Evolutionary conservation across 306 rosid genomes (phyloP).

Genomic region (Glycine tomentella): DNA sequence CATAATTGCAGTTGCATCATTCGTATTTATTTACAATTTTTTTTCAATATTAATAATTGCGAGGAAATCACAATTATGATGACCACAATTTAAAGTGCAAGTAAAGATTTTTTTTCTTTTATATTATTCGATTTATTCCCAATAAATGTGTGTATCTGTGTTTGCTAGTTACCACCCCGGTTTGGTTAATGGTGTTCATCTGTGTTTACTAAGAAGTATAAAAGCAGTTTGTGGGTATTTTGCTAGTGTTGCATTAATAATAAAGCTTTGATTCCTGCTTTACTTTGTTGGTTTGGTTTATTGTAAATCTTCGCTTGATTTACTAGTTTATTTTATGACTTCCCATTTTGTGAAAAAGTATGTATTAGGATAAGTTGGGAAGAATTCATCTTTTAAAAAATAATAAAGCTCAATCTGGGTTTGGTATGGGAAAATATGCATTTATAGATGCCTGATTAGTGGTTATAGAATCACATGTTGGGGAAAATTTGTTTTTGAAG

Average conservation of each 20-base stretch:
- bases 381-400: neutral
- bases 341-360: neutral
- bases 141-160: no score
- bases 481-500: neutral
- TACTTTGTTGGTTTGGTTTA: neutral
- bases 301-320: neutral
- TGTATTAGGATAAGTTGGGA: neutral
- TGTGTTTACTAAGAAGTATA: neutral
- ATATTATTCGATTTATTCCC: no score
- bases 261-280: neutral
- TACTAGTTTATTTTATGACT: neutral
- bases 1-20: no score
- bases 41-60: no score
- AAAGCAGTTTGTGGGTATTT: conserved; percentile 4
- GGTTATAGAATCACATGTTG: neutral
- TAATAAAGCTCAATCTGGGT: neutral
- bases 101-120: no score
- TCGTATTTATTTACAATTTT: no score
- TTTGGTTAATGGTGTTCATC: neutral
- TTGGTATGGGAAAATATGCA: neutral
- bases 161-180: no score
- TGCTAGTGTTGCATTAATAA: neutral
- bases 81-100: no score
- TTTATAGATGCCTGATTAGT: no score
- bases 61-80: no score